Conservation (phyloP, 805 yeast genomes). For the Candida golubevii region DNA sequence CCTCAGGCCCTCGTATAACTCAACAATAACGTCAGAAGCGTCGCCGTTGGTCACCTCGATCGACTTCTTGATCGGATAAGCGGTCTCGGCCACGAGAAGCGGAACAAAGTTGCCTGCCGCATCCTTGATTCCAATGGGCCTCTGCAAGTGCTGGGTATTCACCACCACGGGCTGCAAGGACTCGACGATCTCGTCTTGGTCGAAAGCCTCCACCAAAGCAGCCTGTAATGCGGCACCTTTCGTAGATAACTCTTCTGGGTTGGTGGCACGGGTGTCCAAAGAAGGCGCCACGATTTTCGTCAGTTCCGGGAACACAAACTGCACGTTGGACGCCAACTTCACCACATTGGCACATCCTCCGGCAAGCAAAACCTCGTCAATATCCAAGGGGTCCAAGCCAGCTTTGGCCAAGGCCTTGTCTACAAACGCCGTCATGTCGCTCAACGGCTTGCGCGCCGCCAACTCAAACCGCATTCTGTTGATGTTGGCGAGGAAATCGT, state of each 20-base stretch:
- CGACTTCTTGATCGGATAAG: conserved; percentile 83
- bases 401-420: conserved; percentile 76
- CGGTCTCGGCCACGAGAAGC: conserved; percentile 76
- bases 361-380: conserved; percentile 85
- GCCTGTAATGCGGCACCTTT: conserved; percentile 98
- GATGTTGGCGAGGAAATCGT: conserved; percentile 86
- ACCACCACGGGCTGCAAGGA: conserved; percentile 78
- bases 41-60: conserved; percentile 59
- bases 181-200: conserved; percentile 75
- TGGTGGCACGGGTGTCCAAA: conserved; percentile 67
- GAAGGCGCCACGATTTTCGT: conserved; percentile 70
- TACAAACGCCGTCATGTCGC: conserved; percentile 72
- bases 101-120: conserved; percentile 70
- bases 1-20: conserved; percentile 82
- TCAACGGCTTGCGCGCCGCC: conserved; percentile 72
- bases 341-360: conserved; percentile 96
- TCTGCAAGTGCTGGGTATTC: conserved; percentile 80
- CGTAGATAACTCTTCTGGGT: conserved; percentile 86
- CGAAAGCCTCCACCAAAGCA: conserved; percentile 74
- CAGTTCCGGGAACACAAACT: conserved; percentile 74
- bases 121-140: conserved; percentile 80
- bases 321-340: conserved; percentile 74
- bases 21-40: conserved; percentile 55
- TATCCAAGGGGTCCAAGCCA: conserved; percentile 74
- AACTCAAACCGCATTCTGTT: conserved; percentile 94